phyloP scores from a whole-genome alignment of 2,329 filamentous ascomycete genomes.

The Trichothecium sympodiale region DNA sequence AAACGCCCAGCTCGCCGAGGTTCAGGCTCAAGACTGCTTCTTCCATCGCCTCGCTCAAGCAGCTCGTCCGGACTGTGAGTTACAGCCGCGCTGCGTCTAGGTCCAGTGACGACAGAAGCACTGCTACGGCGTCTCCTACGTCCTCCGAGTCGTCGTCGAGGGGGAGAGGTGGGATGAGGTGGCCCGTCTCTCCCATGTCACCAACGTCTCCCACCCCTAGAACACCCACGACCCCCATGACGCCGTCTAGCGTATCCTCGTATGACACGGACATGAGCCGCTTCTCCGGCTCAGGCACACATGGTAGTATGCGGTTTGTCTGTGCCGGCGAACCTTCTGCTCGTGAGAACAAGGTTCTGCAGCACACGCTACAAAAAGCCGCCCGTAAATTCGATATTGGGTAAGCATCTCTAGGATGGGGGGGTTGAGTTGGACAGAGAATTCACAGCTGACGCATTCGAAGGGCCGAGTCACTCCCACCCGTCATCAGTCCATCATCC shows the following conservation, averaged over 20 bases:
- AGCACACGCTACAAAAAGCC: slow-evolving; percentile 38
- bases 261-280: slow-evolving; percentile 20
- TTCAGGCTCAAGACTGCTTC: slow-evolving; percentile 17
- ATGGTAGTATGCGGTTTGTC: slow-evolving; percentile 40
- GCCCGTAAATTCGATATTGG: slow-evolving; percentile 28
- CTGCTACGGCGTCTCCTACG: neutral
- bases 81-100: slow-evolving; percentile 11
- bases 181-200: slow-evolving; percentile 15
- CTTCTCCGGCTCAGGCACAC: slow-evolving; percentile 23
- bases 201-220: slow-evolving; percentile 13
- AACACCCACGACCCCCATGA: slow-evolving; percentile 32
- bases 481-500: slow-evolving; percentile 28
- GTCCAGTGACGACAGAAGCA: neutral
- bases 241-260: slow-evolving; percentile 33
- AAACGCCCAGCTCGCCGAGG: slow-evolving; percentile 13
- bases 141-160: too few species aligned
- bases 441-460: neutral
- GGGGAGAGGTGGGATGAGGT: slow-evolving; percentile 16
- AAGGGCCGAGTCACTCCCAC: slow-evolving; percentile 31
- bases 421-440: neutral
- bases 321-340: slow-evolving; percentile 33
- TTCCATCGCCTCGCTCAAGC: slow-evolving; percentile 20
- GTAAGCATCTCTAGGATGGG: neutral
- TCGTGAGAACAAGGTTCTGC: slow-evolving; percentile 36
- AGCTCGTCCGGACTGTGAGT: slow-evolving; percentile 17